Evolutionary conservation across 2,329 filamentous ascomycete species (phyloP), one percentile per base, ranked within the genome.

Genomic region (Colletotrichum navitas): DNA sequence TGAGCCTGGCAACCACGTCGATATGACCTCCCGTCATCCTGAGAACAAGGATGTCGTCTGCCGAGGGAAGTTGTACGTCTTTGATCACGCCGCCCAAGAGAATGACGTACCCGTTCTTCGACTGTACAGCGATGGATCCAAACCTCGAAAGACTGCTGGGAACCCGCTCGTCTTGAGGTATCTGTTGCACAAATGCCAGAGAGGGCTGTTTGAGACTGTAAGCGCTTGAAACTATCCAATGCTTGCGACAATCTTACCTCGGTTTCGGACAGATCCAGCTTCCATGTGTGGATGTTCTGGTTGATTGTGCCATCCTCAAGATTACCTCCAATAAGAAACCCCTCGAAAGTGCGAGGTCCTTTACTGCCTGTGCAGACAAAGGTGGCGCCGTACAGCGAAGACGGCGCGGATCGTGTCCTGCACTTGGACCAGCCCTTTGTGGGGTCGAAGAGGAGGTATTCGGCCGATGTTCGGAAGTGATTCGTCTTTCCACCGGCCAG

Each of bases 251-350:
- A 58, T 78, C 80, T 67, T 78, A 85, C 84, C 75, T 80, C 70
- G 39, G 80, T 67, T 54, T 80, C 76, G n/a, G 80, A 77, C 34
- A 81, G 78, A 45, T 83, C 81, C 63, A 92, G 77, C 55, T 81
- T 83, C 93, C 93, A 97, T 61, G 83, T 81, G 84, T 92, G 91
- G 18, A 91, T 83, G 68, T 91, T 88, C 52, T 87, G 82, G 26
- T 89, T 81, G 18, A 97, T 83, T 11, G 86, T 83, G 3, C 92
- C 93, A 77, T 91, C 86, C 49, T 82, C 81, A 29, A 86, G 84
- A 77, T 97, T 91, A 0, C 95, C 95, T 24, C 94, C 94, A 24
- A 89, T 84, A 2, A 96, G 75, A 1, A 95, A 79, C 0, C 94
- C 94, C 54, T 80, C 76, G 66, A 86, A 86, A 5, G 74, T 77